Base-by-base conservation (phyloP, 306 rosid species). In the Trifolium fragiferum region DNA sequence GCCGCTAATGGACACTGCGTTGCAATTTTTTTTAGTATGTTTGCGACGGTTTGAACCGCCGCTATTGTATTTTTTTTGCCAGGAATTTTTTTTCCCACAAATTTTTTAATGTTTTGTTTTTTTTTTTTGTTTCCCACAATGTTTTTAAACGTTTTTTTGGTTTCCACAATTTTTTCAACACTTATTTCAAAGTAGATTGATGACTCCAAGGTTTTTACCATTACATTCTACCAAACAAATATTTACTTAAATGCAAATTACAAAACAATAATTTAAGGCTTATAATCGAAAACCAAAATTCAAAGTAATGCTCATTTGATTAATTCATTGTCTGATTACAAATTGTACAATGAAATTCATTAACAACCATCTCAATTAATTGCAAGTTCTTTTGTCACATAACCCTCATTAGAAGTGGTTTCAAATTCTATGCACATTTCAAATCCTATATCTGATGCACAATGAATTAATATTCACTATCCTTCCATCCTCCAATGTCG, bases 401-500 rank as follows among this genome's bases (percentile, higher is more conserved):
- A 23, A 53, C 10, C 8, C 32, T 10, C 35, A 20, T 10, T 27
- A 78, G 41, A 64, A 59, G 20, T 46, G 41, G 67, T 68, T 49
- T 59, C 72, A 68, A 47, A 67, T 41, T 63, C 55, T 21, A 54
- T 40, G 77, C 20, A 80, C 46, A 66, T n/a, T 81, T 53, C 68
- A 70, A 69, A 69, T 32, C 58, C 66, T 72, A 80, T 37, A 60
- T 51, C 38, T 41, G 19, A 25, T 58, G 77, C 80, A 71, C 27
- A 68, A 35, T 64, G 72, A 80, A 60, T 63, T 63, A 81, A 63
- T 44, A 66, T 21, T 59, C 41, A 62, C 97, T 90, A 41, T 88
- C 75, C 86, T 73, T 88, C 97, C 97, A 90, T 78, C 93, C 96
- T 72, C 97, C 97, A 71, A 73, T 8, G 2, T 84, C 81, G 14